Conservation (phyloP, 2,329 filamentous ascomycete species). For the Aspergillus transmontanensis region DNA sequence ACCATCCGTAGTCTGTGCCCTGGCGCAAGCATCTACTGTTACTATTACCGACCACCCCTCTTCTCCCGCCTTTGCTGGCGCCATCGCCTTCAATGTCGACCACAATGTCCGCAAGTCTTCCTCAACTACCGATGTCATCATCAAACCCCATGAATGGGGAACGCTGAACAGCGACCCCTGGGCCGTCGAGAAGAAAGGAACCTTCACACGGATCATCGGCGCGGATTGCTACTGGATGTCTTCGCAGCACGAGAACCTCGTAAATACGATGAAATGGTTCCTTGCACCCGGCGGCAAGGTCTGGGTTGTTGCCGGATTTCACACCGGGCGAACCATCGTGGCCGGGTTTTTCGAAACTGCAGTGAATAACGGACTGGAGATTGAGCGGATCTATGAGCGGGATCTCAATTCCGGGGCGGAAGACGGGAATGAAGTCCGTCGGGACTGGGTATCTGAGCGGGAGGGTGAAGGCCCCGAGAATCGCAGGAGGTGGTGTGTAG, state of each 20-base stretch:
- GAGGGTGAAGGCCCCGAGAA: constrained; percentile 54
- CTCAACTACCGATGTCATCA: constrained; percentile 25
- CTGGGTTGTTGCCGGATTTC: constrained; percentile 61
- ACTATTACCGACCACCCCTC: constrained; percentile 56
- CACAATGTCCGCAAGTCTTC: constrained; percentile 36
- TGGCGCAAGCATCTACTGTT: constrained; percentile 42
- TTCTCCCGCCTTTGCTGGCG: constrained; percentile 42
- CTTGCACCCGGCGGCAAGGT: constrained; percentile 45
- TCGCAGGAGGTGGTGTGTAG: constrained; percentile 60
- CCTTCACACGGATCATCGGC: constrained; percentile 58
- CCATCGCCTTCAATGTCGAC: constrained; percentile 51
- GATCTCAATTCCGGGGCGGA: constrained; percentile 47
- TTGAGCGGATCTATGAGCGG: constrained; percentile 59
- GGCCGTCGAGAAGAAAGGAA: constrained; percentile 34
- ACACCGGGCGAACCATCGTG: constrained; percentile 60
- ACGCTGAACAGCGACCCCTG: constrained; percentile 46
- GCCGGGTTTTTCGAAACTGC: constrained; percentile 58
- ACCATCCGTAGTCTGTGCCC: constrained; percentile 41
- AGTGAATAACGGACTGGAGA: constrained; percentile 46
- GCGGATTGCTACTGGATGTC: constrained; percentile 66
- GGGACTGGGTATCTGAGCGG: constrained; percentile 46
- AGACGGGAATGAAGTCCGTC: constrained; percentile 46
- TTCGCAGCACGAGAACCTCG: constrained; percentile 58
- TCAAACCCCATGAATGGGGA: constrained; percentile 61
- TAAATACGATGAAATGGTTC: constrained; percentile 58